Evolutionary conservation across 192 early-diverging fungal species (phyloP), one percentile per base, ranked within the genome.

Genomic region (Podila epicladia): DNA sequence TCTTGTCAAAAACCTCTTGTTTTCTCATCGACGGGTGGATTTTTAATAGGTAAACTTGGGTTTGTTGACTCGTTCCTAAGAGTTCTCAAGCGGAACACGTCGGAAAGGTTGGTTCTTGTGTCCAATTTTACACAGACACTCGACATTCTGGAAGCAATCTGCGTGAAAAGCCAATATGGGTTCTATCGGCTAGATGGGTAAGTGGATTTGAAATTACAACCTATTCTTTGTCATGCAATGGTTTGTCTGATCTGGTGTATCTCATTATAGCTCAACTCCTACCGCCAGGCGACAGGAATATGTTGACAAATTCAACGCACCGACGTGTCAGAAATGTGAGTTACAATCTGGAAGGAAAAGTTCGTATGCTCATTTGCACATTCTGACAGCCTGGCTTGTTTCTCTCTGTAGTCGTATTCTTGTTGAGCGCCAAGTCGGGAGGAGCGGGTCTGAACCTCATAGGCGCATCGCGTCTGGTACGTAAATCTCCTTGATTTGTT

Each of bases 51-150:
- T 7, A 78, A 78, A 55, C 49, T 78, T 15, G 48, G 50, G 8
- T 78, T 78, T 67, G 75, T 78, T 5, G 64, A 67, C 13, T 41
- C 63, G 5, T 50, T 78, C 6, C 33, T 78, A 3, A 35, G 51
- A 24, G 65, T 69, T 13, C 69, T 78, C 19, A 78, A 62, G 51
- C n/a, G 45, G 11, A 50, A 67, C 37, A 86, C 87, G 11, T 29
- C 62, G 3, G 87, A 88, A 50, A 87, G 90, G 66, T 88, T 93
- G 6, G 91, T 93, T 1, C 68, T 93, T 5, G 91, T 93, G 15
- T 92, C 90, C 19, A 91, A 92, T 67, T 93, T 86, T 67, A 91
- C 90, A 3, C 84, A 90, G 57, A 87, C 86, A 7, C 72, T 93
- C 5, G 91, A 93, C 70, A 58, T 92, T 11, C 71, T 91, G 22